Base-by-base conservation (phyloP, 2,329 filamentous ascomycete genomes). In the Ophiosphaerella herpotricha region DNA sequence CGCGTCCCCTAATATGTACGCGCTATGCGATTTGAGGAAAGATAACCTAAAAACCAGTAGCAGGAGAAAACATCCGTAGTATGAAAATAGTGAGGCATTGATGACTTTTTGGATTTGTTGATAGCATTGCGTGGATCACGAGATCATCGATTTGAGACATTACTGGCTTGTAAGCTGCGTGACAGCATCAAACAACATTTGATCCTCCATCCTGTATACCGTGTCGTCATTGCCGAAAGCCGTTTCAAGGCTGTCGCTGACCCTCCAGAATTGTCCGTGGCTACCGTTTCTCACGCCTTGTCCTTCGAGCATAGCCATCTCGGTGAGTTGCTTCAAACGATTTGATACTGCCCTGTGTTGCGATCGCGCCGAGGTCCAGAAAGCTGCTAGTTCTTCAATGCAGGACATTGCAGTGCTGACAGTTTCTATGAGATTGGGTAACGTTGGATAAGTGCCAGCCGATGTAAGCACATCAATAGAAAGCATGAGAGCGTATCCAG, bases 401-500 rank as follows among this genome's bases (percentile, higher is more conserved):
- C 82, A 78, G 7, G 77, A 75, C 32, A 83, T 70, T 0, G 81
- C 82, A 29, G 79, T 77, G 14, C 75, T 61, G 42, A 88, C 78
- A 9, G 80, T 77, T 8, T 81, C 77, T 33, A 88, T 77, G 9
- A 89, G 66, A 11, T 80, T 76, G 0, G 77, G 71, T 6, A 86
- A 67, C 1, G 58, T 58, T 4, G 60, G 41, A 8, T 63, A 52
- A 8, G 58, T 63, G 1, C 86, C 84, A 5, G 80, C 82, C 0
- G 86, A 82, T 11, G 83, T 83, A 47, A 89, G 76, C 1, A 89
- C 82, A 58, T 91, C 88, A 31, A 87, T 77, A 0, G 87, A 86
- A 40, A 85, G 80, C 31, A 85, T 75, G 21, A 87, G 79, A 5
- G 82, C 80, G 55, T 83, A 83, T n/a, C 82, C 83, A 14, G 84